phyloP scores from a whole-genome alignment of 805 yeast genomes.

The Candida succiphila region DNA sequence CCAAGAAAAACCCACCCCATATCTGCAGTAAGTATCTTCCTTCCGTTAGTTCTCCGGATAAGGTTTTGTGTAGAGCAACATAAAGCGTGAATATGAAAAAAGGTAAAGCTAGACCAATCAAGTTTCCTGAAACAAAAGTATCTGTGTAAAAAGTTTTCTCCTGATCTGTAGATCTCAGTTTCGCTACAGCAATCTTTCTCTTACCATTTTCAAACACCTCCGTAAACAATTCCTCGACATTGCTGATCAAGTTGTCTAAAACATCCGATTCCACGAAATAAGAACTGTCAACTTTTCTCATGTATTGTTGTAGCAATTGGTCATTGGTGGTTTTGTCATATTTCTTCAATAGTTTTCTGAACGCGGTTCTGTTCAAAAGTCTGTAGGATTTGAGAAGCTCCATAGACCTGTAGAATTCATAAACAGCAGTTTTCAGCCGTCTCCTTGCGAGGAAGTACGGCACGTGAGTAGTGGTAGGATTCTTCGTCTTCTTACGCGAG shows the following conservation, averaged over 20 bases:
- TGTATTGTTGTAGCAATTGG: conserved; percentile 33
- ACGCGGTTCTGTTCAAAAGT: conserved; percentile 74
- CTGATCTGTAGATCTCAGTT: conserved; percentile 40
- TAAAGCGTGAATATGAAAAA: conserved; percentile 52
- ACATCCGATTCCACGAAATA: conserved; percentile 55
- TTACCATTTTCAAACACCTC: conserved; percentile 60
- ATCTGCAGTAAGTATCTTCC: conserved; percentile 63
- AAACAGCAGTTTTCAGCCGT: conserved; percentile 56
- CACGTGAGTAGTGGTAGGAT: conserved; percentile 15
- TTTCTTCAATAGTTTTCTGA: conserved; percentile 82
- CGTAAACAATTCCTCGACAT: conserved; percentile 62
- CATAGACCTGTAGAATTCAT: conserved; percentile 66
- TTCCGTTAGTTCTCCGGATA: conserved; percentile 35
- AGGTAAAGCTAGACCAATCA: conserved; percentile 64
- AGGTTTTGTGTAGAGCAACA: conserved; percentile 25
- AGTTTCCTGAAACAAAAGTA: conserved; percentile 55
- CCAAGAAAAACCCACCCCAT: conserved; percentile 85
- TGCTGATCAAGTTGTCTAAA: conserved; percentile 50
- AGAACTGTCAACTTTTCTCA: conserved; percentile 47
- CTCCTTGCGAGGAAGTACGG: conserved; percentile 58
- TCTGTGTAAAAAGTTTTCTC: conserved; percentile 30
- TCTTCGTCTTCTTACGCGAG: conserved; percentile 17
- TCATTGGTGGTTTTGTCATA: conserved; percentile 66
- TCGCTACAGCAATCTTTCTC: conserved; percentile 63
- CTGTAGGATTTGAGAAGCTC: conserved; percentile 64